A percentile compares a stretch with the other conserved stretches of the same genome.
These are phyloP conservation scores for Magnaporthiopsis poae DNA, from an alignment of 2,329 filamentous ascomycete species.

Conservation along the genomic window DNA sequence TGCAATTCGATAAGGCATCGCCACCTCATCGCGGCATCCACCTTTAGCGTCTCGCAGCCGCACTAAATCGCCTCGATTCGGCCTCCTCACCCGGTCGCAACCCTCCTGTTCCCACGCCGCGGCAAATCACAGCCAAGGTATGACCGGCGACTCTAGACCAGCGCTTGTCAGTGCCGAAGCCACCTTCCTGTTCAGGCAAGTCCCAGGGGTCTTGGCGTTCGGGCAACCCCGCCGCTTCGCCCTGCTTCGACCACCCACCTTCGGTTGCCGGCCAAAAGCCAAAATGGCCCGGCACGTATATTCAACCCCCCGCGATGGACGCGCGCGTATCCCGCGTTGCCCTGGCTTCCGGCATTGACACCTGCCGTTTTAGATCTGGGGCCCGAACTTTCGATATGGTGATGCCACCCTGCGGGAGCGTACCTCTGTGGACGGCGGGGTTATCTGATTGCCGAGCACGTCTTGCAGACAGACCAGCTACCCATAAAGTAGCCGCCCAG, in stretches of 20 bases:
- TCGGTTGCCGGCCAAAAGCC: background rate
- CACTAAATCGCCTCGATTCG: background rate
- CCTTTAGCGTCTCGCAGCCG: too few species aligned
- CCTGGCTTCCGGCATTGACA: background rate
- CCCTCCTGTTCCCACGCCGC: background rate
- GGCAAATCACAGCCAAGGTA: background rate
- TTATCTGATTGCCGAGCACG: too few species aligned
- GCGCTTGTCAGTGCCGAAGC: background rate
- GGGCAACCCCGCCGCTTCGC: background rate
- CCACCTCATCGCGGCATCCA: too few species aligned
- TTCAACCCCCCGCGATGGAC: background rate
- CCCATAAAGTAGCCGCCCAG: too few species aligned
- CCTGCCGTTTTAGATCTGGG: background rate
- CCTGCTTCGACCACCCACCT: too few species aligned
- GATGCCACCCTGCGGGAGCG: background rate
- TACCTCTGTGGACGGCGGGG: background rate
- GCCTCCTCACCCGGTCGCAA: background rate
- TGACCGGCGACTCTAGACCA: background rate
- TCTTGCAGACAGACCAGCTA: background rate
- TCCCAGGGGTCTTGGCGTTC: background rate
- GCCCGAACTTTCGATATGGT: background rate
- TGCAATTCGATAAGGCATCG: background rate
- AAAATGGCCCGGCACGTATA: background rate
- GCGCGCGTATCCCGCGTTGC: background rate
- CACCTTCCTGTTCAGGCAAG: background rate